Percentiles rank a stretch among this genome's conserved stretches.
Conservation (phyloP, 768 basidiomycete genomes). For the Tylopilus subfusipes region DNA sequence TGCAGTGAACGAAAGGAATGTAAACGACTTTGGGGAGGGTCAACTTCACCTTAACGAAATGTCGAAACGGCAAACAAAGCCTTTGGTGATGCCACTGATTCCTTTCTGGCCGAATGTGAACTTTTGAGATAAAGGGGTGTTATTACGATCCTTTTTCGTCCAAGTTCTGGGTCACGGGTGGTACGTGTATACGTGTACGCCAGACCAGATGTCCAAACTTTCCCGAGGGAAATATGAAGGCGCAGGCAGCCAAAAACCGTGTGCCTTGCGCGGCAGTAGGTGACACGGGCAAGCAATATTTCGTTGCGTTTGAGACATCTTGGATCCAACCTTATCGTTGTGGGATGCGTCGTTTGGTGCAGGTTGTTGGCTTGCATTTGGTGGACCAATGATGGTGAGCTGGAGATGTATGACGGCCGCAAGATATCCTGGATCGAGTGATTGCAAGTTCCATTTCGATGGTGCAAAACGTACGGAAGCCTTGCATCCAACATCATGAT, state of each 20-base stretch:
- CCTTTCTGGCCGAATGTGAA: neutral
- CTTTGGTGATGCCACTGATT: neutral
- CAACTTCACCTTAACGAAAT: neutral
- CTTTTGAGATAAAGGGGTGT: neutral
- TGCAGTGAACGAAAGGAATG: neutral
- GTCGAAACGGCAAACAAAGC: neutral
- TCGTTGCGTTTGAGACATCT: too few species aligned
- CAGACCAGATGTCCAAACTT: neutral
- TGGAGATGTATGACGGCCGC: constrained; percentile 68
- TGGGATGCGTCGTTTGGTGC: too few species aligned
- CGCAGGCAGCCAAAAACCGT: neutral
- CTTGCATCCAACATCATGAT: constrained; percentile 25
- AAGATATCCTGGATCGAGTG: constrained; percentile 63
- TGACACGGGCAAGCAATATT: neutral
- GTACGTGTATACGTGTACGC: neutral
- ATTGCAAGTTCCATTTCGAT: constrained; percentile 57
- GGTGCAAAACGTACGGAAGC: constrained; percentile 52
- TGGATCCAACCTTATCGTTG: too few species aligned
- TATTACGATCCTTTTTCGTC: neutral
- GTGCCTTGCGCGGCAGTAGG: neutral
- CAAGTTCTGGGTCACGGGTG: neutral
- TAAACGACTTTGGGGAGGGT: neutral
- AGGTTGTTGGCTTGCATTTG: too few species aligned
- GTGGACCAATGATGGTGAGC: constrained; percentile 51
- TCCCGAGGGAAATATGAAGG: neutral